These are phyloP conservation scores for Ramaria sp. DNA, from an alignment of 768 basidiomycete genomes.

Conservation along the genomic window DNA sequence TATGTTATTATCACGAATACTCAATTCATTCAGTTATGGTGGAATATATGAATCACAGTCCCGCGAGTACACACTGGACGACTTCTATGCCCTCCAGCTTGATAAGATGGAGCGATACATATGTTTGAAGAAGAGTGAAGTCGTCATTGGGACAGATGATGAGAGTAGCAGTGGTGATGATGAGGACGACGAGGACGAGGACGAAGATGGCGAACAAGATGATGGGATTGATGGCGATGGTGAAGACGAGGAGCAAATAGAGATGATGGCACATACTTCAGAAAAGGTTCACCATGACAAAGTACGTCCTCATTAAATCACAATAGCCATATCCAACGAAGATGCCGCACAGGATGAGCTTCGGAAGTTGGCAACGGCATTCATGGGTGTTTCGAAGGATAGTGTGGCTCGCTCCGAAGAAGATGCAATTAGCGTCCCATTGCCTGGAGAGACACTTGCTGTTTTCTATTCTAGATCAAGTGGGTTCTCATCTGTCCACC, in stretches of 20 bases:
- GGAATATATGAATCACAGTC: slow-evolving; percentile 79
- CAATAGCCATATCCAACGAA: not conserved
- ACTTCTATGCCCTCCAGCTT: slow-evolving; percentile 70
- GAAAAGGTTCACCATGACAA: slow-evolving; percentile 13
- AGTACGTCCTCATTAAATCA: slow-evolving; percentile 4
- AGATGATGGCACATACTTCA: no score
- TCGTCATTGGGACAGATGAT: slow-evolving; percentile 51
- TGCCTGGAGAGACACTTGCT: slow-evolving; percentile 76
- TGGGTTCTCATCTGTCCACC: slow-evolving; percentile 23
- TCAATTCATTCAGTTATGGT: slow-evolving; percentile 50
- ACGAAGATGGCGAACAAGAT: slow-evolving; percentile 35
- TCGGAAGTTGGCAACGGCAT: slow-evolving; percentile 32
- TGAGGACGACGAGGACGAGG: slow-evolving; percentile 35
- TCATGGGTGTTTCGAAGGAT: slow-evolving; percentile 49
- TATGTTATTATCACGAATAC: not conserved
- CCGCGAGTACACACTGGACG: slow-evolving; percentile 81
- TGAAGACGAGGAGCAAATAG: no score
- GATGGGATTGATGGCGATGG: slow-evolving; percentile 14
- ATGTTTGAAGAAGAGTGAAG: slow-evolving; percentile 59
- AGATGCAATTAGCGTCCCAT: slow-evolving; percentile 66
- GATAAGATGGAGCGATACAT: slow-evolving; percentile 75
- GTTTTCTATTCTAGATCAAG: slow-evolving; percentile 76
- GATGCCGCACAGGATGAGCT: slow-evolving; percentile 25
- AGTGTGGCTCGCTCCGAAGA: slow-evolving; percentile 45
- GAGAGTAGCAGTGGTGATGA: slow-evolving; percentile 55